phyloP scores from a whole-genome alignment of 164 flowering plant genomes.

The Litsea cubeba region DNA sequence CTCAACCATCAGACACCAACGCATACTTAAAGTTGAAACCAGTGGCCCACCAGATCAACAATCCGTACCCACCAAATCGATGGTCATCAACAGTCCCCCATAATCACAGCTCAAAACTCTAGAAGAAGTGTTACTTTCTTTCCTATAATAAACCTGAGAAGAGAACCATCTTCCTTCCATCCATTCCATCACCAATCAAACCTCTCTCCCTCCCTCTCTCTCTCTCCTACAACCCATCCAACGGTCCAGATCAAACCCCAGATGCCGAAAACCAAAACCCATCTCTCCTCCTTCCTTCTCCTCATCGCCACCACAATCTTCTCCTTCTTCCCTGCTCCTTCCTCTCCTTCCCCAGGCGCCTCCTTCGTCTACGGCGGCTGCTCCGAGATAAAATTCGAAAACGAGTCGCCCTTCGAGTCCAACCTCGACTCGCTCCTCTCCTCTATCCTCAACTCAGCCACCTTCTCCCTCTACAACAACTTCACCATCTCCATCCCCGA shows the following conservation, averaged over 20 bases:
- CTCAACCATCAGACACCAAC: too few relatives aligned
- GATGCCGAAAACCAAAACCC: neutral
- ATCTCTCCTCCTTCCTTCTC: conserved; percentile 8
- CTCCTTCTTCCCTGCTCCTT: conserved; percentile 11
- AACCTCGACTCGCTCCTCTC: conserved; percentile 79
- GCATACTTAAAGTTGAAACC: too few relatives aligned
- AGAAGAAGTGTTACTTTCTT: too few relatives aligned
- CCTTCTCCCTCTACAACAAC: conserved; percentile 72
- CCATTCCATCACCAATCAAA: neutral
- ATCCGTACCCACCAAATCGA: too few relatives aligned
- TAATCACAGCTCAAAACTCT: too few relatives aligned
- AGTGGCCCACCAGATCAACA: too few relatives aligned
- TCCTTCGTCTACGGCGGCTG: conserved; percentile 82
- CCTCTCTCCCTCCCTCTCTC: neutral
- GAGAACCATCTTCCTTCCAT: too few relatives aligned
- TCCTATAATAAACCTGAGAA: too few relatives aligned
- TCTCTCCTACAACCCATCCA: neutral
- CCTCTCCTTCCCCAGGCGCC: conserved; percentile 25
- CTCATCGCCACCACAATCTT: conserved; percentile 17
- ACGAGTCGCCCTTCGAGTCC: conserved; percentile 46
- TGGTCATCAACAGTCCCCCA: too few relatives aligned
- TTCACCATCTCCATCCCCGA: conserved; percentile 48
- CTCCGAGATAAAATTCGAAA: conserved; percentile 52
- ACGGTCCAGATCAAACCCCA: neutral
- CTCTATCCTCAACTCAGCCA: conserved; percentile 90